These are phyloP conservation scores for Saccharomycopsis schoenii DNA, from an alignment of 805 yeast genomes.

Conservation along the genomic window DNA sequence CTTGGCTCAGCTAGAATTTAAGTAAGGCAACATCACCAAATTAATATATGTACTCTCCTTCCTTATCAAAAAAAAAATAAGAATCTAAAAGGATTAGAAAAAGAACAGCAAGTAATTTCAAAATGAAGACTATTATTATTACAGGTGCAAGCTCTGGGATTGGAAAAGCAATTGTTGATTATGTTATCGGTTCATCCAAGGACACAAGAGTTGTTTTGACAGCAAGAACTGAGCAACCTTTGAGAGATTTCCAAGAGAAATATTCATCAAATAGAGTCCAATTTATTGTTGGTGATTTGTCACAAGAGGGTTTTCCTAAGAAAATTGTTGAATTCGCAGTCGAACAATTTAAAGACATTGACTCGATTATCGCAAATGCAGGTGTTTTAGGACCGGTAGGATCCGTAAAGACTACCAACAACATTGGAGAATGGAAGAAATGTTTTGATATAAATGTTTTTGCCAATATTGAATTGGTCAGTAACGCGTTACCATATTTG, in stretches of 20 bases:
- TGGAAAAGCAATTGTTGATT: conserved; percentile 64
- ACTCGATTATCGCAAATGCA: conserved; percentile 67
- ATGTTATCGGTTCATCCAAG: conserved; percentile 31
- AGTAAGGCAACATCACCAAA: no score
- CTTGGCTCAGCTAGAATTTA: no score
- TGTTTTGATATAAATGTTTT: conserved; percentile 73
- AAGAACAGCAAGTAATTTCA: neutral
- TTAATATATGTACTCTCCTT: no score
- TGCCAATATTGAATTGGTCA: conserved; percentile 54
- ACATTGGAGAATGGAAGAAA: conserved; percentile 47
- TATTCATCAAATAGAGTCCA: conserved; percentile 42
- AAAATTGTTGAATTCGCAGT: conserved; percentile 37
- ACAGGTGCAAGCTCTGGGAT: conserved; percentile 57
- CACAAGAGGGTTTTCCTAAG: conserved; percentile 30
- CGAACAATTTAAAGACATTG: conserved; percentile 43
- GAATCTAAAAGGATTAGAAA: neutral
- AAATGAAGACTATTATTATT: conserved; percentile 28
- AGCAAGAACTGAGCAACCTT: conserved; percentile 50
- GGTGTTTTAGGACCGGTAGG: conserved; percentile 77
- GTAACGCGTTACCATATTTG: conserved; percentile 47
- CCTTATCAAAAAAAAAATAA: neutral
- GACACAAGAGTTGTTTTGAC: conserved; percentile 50
- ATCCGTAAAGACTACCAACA: conserved; percentile 43
- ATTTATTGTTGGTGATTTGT: conserved; percentile 51
- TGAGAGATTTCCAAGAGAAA: conserved; percentile 33